Percentiles rank a stretch among this genome's conserved stretches.
These are phyloP conservation scores for Mytilinidion resinicola DNA, from an alignment of 495 filamentous ascomycete species.

Conservation along the genomic window DNA sequence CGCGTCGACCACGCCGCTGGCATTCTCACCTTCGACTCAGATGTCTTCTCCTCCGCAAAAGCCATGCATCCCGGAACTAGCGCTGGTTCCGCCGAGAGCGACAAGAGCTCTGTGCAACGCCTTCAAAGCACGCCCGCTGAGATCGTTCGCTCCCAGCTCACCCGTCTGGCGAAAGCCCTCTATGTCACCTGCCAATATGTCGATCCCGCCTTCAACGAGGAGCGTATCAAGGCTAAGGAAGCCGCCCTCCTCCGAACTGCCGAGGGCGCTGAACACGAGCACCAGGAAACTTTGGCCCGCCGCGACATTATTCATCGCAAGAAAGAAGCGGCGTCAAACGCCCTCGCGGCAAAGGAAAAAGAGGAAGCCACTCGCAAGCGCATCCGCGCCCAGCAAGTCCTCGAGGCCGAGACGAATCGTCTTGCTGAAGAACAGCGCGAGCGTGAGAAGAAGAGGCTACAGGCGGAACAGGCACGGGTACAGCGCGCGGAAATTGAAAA, in stretches of 20 bases:
- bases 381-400: slow-evolving; percentile 72
- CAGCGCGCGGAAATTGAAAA: slow-evolving; percentile 91
- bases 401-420: slow-evolving; percentile 80
- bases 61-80: slow-evolving; percentile 78
- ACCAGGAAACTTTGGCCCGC: slow-evolving; percentile 77
- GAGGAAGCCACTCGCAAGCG: slow-evolving; percentile 84
- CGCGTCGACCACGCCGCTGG: slow-evolving; percentile 92
- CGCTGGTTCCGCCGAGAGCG: slow-evolving; percentile 83
- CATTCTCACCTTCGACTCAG: slow-evolving; percentile 92
- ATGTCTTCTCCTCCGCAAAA: slow-evolving; percentile 96
- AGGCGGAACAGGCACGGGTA: slow-evolving; percentile 85
- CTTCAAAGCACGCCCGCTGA: slow-evolving; percentile 96
- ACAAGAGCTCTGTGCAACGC: slow-evolving; percentile 79
- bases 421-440: slow-evolving; percentile 85
- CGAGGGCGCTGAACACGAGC: slow-evolving; percentile 84
- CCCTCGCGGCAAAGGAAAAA: slow-evolving; percentile 78
- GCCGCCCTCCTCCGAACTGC: slow-evolving; percentile 71
- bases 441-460: slow-evolving; percentile 80
- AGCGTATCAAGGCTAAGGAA: slow-evolving; percentile 70
- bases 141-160: slow-evolving; percentile 91
- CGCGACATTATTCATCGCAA: slow-evolving; percentile 91
- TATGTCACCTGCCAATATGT: slow-evolving; percentile 93
- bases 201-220: slow-evolving; percentile 77
- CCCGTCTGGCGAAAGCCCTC: slow-evolving; percentile 81
- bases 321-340: slow-evolving; percentile 85